Conservation (phyloP, 1,284 basidiomycete genomes). For the Sporisorium sorghi region DNA sequence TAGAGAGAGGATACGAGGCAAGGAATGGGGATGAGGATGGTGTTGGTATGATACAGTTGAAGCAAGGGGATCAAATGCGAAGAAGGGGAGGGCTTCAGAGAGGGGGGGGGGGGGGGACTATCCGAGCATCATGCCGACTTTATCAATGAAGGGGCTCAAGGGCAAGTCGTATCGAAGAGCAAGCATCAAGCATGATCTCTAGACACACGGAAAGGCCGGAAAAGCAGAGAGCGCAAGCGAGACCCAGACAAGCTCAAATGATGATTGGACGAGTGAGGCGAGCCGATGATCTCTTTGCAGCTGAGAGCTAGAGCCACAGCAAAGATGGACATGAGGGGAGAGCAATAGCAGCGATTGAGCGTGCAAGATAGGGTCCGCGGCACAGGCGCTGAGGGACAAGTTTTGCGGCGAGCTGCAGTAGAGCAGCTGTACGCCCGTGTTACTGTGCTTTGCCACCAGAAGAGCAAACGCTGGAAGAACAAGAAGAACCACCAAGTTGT, state of each 20-base stretch:
- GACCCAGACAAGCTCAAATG: too few relatives aligned
- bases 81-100: too few relatives aligned
- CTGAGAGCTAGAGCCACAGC: background rate
- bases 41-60: constrained; percentile 5
- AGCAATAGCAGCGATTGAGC: background rate
- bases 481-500: too few relatives aligned
- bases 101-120: background rate
- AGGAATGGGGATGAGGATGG: background rate
- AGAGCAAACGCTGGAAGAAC: background rate
- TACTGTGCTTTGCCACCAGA: too few relatives aligned
- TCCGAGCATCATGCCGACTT: background rate
- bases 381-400: too few relatives aligned
- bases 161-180: background rate
- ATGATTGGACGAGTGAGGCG: too few relatives aligned
- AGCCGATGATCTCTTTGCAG: too few relatives aligned
- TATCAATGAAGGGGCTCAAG: background rate
- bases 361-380: too few relatives aligned
- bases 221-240: constrained; percentile 6
- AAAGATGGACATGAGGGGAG: too few relatives aligned
- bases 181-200: background rate
- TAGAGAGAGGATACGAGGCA: too few relatives aligned
- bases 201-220: constrained; percentile 1
- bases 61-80: background rate
- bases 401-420: too few relatives aligned
- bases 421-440: too few relatives aligned